Evolutionary conservation across 2,329 filamentous ascomycete species (phyloP).

Genomic region (Colletotrichum somersetense): DNA sequence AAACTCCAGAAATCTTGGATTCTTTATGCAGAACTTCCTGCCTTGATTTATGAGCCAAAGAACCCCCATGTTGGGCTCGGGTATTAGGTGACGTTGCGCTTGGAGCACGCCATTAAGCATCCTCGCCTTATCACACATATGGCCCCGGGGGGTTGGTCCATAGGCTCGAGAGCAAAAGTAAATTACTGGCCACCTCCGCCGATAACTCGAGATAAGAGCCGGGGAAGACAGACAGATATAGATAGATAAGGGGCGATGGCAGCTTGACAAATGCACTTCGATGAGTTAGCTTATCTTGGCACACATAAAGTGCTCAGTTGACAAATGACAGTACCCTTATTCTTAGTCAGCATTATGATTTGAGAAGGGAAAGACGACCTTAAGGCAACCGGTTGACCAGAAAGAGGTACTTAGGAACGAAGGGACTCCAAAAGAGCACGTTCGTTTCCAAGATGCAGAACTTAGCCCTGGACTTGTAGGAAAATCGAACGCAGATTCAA

Average conservation of each 20-base stretch:
- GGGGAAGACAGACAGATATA: not conserved
- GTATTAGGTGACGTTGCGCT: constrained; percentile 15
- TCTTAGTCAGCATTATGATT: not conserved
- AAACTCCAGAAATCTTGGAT: not conserved
- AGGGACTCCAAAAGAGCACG: no score
- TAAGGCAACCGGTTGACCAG: not conserved
- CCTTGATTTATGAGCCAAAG: constrained; percentile 6
- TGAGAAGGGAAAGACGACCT: not conserved
- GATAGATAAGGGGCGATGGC: constrained; percentile 31
- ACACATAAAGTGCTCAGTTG: constrained; percentile 32
- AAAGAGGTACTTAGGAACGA: not conserved
- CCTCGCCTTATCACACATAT: constrained; percentile 9
- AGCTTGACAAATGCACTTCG: not conserved
- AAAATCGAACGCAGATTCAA: no score
- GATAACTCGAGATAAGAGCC: not conserved
- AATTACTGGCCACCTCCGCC: not conserved
- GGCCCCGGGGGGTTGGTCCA: not conserved
- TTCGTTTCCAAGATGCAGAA: not conserved
- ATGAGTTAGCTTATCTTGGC: constrained; percentile 31
- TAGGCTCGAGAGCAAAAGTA: not conserved
- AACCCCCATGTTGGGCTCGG: not conserved
- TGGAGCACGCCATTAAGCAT: constrained; percentile 34
- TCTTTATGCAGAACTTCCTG: not conserved
- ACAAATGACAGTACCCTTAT: not conserved
- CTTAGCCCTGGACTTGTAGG: no score